Percentiles rank a stretch among this genome's conserved stretches.
These are phyloP conservation scores for Polyporus tsugae DNA, from an alignment of 1,284 basidiomycete species.

Conservation along the genomic window DNA sequence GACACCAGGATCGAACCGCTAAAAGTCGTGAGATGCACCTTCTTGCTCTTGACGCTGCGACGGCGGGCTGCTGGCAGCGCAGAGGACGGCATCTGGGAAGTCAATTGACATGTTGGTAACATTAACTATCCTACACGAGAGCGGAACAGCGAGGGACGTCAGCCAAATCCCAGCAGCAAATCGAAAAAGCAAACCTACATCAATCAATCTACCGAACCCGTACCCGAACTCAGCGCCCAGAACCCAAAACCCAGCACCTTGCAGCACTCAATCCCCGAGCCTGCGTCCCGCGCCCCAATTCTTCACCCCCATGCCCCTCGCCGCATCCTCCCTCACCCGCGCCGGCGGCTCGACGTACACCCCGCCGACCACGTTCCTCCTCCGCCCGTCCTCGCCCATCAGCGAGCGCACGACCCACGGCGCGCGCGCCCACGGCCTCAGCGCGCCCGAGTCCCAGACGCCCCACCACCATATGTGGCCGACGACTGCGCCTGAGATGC, in stretches of 20 bases:
- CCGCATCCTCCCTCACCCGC: slow-evolving; percentile 33
- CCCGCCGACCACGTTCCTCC: slow-evolving; percentile 37
- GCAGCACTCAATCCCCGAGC: slow-evolving; percentile 40
- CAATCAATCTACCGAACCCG: too few relatives aligned
- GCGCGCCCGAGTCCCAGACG: slow-evolving; percentile 52
- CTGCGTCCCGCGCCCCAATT: slow-evolving; percentile 54
- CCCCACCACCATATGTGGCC: slow-evolving; percentile 86
- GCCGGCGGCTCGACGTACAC: slow-evolving; percentile 44
- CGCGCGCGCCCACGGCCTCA: slow-evolving; percentile 42
- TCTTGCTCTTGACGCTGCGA: too few relatives aligned
- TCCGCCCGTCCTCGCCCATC: slow-evolving; percentile 41
- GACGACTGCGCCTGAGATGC: slow-evolving; percentile 75
- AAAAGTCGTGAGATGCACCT: too few relatives aligned
- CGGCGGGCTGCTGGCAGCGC: too few relatives aligned
- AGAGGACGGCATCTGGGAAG: too few relatives aligned
- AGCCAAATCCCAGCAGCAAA: too few relatives aligned
- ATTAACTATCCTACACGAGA: too few relatives aligned
- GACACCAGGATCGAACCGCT: too few relatives aligned
- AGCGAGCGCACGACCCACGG: slow-evolving; percentile 48
- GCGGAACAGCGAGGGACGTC: too few relatives aligned
- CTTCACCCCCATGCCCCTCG: slow-evolving; percentile 41
- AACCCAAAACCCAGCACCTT: neutral
- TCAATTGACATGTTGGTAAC: too few relatives aligned
- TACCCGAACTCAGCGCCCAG: neutral
- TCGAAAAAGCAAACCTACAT: too few relatives aligned